A percentile compares a stretch with the other conserved stretches of the same genome.
Evolutionary conservation across 2,329 filamentous ascomycete genomes (phyloP).

Genomic region (Stachybotrys chlorohalonatus): DNA sequence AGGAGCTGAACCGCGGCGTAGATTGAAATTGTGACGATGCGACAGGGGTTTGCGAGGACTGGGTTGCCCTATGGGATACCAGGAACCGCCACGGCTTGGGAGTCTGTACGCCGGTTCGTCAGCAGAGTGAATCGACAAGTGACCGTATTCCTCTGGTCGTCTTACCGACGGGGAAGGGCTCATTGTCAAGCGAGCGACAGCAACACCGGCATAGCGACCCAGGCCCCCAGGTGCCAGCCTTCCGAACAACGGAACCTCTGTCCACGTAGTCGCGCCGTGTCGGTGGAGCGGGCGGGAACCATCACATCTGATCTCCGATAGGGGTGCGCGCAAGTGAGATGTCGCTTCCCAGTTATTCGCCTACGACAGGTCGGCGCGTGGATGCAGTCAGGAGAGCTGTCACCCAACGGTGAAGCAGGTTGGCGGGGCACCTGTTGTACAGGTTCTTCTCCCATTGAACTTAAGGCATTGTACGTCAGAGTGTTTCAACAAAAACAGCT

Average conservation of each 20-base stretch:
- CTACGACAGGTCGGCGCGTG: neutral
- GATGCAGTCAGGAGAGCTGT: neutral
- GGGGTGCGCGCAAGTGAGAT: neutral
- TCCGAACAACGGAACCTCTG: neutral
- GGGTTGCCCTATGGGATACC: constrained; percentile 22
- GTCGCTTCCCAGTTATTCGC: neutral
- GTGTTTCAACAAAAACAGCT: no score
- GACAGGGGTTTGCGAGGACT: constrained; percentile 20
- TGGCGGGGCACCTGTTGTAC: neutral
- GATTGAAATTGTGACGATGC: constrained; percentile 23
- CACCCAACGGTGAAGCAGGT: no score
- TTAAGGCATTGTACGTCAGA: no score
- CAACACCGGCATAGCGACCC: neutral
- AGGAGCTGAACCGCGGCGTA: constrained; percentile 28
- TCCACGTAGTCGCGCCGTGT: neutral
- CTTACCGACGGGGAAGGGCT: constrained; percentile 10
- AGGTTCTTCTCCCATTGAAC: no score
- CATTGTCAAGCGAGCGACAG: constrained; percentile 9
- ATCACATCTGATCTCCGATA: neutral
- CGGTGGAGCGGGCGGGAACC: neutral
- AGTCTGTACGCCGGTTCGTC: constrained; percentile 18
- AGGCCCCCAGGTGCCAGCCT: neutral
- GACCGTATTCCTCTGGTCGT: constrained; percentile 6
- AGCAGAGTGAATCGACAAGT: constrained; percentile 2
- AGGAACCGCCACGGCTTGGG: constrained; percentile 29